Evolutionary conservation across 2,329 filamentous ascomycete genomes (phyloP).

Genomic region (Aspergillus sp.): DNA sequence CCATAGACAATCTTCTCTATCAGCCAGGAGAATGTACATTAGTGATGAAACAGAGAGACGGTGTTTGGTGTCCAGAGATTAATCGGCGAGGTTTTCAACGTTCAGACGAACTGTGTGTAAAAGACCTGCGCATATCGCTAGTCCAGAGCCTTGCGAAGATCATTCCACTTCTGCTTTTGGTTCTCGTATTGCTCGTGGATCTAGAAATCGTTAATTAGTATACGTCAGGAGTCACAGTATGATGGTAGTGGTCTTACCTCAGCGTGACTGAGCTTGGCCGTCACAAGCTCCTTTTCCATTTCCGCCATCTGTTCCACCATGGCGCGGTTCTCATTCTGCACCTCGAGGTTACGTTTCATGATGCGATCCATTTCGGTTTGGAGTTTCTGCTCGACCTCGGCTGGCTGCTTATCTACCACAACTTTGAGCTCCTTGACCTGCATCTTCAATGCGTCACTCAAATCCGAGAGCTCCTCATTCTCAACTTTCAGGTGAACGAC

Average conservation of each 20-base stretch:
- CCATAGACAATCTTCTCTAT: slow-evolving; percentile 11
- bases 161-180: slow-evolving; percentile 73
- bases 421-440: slow-evolving; percentile 82
- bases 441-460: slow-evolving; percentile 82
- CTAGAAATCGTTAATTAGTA: slow-evolving; percentile 44
- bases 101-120: background rate
- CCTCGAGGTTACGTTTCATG: slow-evolving; percentile 88
- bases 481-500: slow-evolving; percentile 90
- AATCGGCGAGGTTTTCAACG: slow-evolving; percentile 7
- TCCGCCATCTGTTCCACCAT: slow-evolving; percentile 88
- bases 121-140: slow-evolving; percentile 19
- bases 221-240: background rate
- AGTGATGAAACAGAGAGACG: background rate
- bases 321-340: slow-evolving; percentile 86
- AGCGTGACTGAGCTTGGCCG: slow-evolving; percentile 91
- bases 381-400: slow-evolving; percentile 79
- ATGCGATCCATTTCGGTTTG: slow-evolving; percentile 84
- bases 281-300: slow-evolving; percentile 88
- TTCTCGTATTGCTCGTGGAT: slow-evolving; percentile 69
- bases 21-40: slow-evolving; percentile 17
- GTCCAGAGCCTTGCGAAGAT: slow-evolving; percentile 61
- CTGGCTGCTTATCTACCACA: slow-evolving; percentile 85
- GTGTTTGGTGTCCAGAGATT: background rate
- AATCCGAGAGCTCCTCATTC: slow-evolving; percentile 83
- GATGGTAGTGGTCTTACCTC: slow-evolving; percentile 63